These are phyloP conservation scores for Gaeumannomyces sp. DNA, from an alignment of 2,329 filamentous ascomycete genomes.

Conservation along the genomic window DNA sequence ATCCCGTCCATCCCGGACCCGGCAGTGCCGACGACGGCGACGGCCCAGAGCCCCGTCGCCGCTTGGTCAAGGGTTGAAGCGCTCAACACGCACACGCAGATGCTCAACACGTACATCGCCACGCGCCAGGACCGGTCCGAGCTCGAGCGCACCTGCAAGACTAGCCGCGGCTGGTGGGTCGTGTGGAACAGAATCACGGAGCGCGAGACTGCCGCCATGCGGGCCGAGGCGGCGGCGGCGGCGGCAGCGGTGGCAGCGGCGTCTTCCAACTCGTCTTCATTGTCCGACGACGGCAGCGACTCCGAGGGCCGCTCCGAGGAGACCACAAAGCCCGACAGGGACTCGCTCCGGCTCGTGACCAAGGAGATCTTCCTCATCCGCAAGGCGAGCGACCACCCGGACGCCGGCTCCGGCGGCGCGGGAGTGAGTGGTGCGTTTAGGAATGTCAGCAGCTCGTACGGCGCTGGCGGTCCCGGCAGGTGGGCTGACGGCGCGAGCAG, in stretches of 20 bases:
- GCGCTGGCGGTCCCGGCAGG: conserved; percentile 23
- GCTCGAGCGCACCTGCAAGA: conserved; percentile 59
- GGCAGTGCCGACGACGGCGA: conserved; percentile 9
- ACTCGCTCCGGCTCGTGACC: conserved; percentile 22
- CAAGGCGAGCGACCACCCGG: conserved; percentile 49
- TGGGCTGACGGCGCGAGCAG: conserved; percentile 52
- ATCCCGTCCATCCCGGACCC: conserved; percentile 60
- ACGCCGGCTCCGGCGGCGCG: conserved; percentile 25
- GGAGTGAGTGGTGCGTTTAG: conserved; percentile 21
- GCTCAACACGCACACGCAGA: conserved; percentile 57
- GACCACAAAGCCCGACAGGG: conserved; percentile 1
- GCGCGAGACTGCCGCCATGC: conserved; percentile 18
- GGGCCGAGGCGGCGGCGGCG: conserved; percentile 13
- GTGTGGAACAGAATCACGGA: conserved; percentile 56
- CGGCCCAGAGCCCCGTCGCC: conserved; percentile 18
- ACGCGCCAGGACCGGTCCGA: conserved; percentile 38
- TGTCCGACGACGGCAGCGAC: background rate
- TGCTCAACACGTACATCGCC: conserved; percentile 49
- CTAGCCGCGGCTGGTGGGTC: conserved; percentile 62
- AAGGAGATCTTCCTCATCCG: conserved; percentile 60
- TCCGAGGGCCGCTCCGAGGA: conserved; percentile 4
- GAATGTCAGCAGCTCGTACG: conserved; percentile 25
- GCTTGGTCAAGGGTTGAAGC: conserved; percentile 57
- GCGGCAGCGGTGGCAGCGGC: background rate
- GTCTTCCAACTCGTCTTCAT: background rate